Base-by-base conservation (phyloP, 352 stramenopile species). In the Phytophthora pseudosyringae region DNA sequence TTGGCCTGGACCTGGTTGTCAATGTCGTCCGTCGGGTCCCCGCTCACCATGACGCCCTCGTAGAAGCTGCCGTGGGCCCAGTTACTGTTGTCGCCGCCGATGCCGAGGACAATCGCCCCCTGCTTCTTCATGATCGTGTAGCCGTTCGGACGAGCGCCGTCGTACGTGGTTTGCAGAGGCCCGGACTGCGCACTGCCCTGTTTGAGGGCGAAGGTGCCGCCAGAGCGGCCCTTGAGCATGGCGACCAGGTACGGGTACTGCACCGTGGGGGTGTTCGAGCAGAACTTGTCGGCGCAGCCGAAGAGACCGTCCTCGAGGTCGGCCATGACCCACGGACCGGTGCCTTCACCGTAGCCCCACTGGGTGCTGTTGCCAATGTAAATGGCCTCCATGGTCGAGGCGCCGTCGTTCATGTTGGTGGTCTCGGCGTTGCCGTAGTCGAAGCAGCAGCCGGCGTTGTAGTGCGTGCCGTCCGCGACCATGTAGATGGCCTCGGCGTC, bases 111-210 rank as follows among this genome's bases (percentile, higher is more conserved):
- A 3, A 71, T 71, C 1, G 63, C 56, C 8, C 63, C 63, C 36
- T 67, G 56, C 15, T 71, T 71, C 43, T 67, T 71, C 55, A 71
- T 71, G 5, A 71, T 31, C 8, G 47, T 66, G 36, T 71, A 71
- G 11, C 55, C 55, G 0, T 56, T 55, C 29, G 63, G 63, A 5
- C 63, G 63, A 52, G 63, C n/a, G 25, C 63, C 63, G n/a, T 71
- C 55, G 47, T 71, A 71, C 18, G 47, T 61, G 10, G 63, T 71
- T 39, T 51, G 18, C 16, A 71, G 55, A 15, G 12, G 6, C 4
- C 47, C 48, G 26, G 63, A 67, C 43, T 58, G 48, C 1, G 56
- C 56, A 39, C 38, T 71, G 5, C 63, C 63, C 21, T 71, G 63
- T 28, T 71, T 71, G 0, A 71, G 3, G 9, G 55, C 63, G 25